Base-by-base conservation (phyloP, 2,329 filamentous ascomycete species). In the Xylariaceae sp. region DNA sequence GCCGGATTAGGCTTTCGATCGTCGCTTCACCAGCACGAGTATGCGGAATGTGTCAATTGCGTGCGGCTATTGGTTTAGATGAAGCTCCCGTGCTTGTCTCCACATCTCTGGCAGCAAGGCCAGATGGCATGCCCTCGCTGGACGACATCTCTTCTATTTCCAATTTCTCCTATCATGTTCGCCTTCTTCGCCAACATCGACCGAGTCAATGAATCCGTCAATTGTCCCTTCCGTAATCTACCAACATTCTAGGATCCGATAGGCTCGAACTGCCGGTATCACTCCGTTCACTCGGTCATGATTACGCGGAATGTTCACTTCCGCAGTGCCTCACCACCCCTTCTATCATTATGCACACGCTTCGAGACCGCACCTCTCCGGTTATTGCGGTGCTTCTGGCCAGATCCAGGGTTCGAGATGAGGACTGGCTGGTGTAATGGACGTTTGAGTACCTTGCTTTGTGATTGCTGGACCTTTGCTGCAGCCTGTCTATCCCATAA, bases 401-500 rank as follows among this genome's bases (percentile, higher is more conserved):
- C 60, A 35, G 71, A 66, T 32, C 62, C 62, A 17, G 62, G 59
- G 38, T 72, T 70, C 22, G 72, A 72, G 43, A 82, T 73, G 32
- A 80, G 62, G 14, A 82, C 66, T 9, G 80, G 80, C 52, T 78
- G 74, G 58, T 82, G 80, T 17, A 81, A 68, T 17, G 80, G 80
- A 19, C 79, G 71, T 62, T 82, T 82, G 49, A 82, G 67, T 44
- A 71, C 64, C 56, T 75, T 78, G 46, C 76, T 73, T 15, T 73
- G 67, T 33, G 71, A 70, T 47, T 73, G 71, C 44, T 72, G 68
- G 44, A 69, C 64, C 54, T 73, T 73, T 38, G 76, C 77, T 12
- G 76, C 76, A 14, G 75, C 76, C 63, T 82, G 76, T 56, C 68
- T 75, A 55, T 82, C 76, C 78, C 78, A 83, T 53, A 79, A 68